Evolutionary conservation across 495 filamentous ascomycete species (phyloP), one percentile per base, ranked within the genome.

Genomic region (Aspergillus haitiensis): DNA sequence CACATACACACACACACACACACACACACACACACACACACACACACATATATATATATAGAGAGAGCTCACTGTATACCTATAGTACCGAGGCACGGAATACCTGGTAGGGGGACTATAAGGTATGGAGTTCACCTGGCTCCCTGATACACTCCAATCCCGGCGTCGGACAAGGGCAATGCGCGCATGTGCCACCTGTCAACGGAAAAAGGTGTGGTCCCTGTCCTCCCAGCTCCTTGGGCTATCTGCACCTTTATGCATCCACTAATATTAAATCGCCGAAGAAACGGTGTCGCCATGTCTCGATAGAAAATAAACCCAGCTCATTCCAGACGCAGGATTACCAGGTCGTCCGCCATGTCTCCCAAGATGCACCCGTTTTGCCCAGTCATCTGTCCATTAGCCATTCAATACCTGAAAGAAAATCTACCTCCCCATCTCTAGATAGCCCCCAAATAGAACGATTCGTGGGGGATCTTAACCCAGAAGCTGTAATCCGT

Each of bases 401-500:
- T 13, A 42, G 7, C 13, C 16, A 42, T 15, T 55, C 61, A 27
- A 36, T 13, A 13, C 5, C 35, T 35, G 47, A n/a, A 15, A 34
- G 11, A 9, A 31, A 42, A 44, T 10, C 52, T 5, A 53, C 2
- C 63, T 13, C 56, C 45, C 48, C 42, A 2, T 46, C 60, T n/a
- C 52, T 55, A 10, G 54, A 65, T 3, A 58, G 59, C 34, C 59
- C 68, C 8, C 58, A 40, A 27, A 67, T 69, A 40, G 72, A 75
- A 54, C 68, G 77, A 32, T 81, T 81, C 49, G 70, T 81, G 31
- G 79, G 79, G 31, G 76, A 81, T 59, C 64, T 81, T 10, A 81
- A 79, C 55, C 79, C 79, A 7, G 78, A 81, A 63, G 70, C 78
- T 32, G 70, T 76, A 5, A 78, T 81, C 61, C 72, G 74, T 6